Conservation (phyloP, 345 rosid genomes). For the Linum usitatissimum region DNA sequence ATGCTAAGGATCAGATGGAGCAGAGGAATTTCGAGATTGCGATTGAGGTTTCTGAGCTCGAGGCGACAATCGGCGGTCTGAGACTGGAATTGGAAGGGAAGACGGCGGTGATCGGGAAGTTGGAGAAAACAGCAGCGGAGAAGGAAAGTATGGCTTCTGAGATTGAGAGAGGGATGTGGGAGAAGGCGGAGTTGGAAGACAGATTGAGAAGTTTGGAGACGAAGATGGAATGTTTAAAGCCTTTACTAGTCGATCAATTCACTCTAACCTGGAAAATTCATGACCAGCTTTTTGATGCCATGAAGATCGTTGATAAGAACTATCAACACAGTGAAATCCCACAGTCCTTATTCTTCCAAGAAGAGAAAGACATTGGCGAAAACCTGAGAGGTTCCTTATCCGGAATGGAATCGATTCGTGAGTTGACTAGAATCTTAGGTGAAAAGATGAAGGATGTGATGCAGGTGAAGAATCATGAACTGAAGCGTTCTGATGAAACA, state of each 20-base stretch:
- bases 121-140: constrained; percentile 44
- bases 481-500: constrained; percentile 60
- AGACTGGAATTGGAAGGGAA: constrained; percentile 59
- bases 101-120: constrained; percentile 33
- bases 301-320: constrained; percentile 49
- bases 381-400: constrained; percentile 78
- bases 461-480: constrained; percentile 52
- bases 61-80: constrained; percentile 67
- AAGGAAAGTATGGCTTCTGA: constrained; percentile 48
- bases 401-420: constrained; percentile 79
- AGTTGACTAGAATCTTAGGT: constrained; percentile 46
- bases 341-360: constrained; percentile 77
- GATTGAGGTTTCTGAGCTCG: constrained; percentile 94
- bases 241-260: constrained; percentile 70
- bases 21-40: constrained; percentile 96
- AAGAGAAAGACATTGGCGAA: constrained; percentile 70
- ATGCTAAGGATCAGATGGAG: constrained; percentile 84
- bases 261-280: constrained; percentile 70
- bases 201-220: constrained; percentile 49
- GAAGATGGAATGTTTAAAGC: constrained; percentile 59
- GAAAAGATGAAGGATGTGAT: constrained; percentile 53
- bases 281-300: constrained; percentile 46
- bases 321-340: constrained; percentile 55
- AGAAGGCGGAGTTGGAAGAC: constrained; percentile 40
- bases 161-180: constrained; percentile 41